phyloP scores from a whole-genome alignment of 208 protist genomes.

The Kentomonas sorsogonicus region DNA sequence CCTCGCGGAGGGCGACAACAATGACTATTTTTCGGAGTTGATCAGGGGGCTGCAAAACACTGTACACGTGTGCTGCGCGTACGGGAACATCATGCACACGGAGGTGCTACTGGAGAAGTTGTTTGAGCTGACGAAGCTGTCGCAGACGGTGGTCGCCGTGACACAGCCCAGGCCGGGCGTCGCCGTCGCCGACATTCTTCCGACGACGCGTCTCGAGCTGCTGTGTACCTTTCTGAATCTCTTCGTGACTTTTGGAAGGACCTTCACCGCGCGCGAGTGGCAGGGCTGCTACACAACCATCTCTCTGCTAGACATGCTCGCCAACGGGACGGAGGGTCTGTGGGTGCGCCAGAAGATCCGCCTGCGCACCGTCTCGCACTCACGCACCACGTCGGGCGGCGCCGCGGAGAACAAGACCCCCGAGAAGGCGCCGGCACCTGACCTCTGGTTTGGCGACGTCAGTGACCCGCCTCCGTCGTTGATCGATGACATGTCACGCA shows the following conservation, averaged over 20 bases:
- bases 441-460: constrained; percentile 76
- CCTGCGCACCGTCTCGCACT: neutral
- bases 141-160: constrained; percentile 36
- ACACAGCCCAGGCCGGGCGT: constrained; percentile 22
- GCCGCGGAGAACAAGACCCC: neutral
- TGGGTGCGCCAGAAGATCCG: constrained; percentile 42
- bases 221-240: constrained; percentile 56
- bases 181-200: constrained; percentile 30
- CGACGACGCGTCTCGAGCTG: constrained; percentile 54
- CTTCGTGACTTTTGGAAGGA: constrained; percentile 53
- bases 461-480: constrained; percentile 41
- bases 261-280: constrained; percentile 58
- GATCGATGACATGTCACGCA: constrained; percentile 22
- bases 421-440: constrained; percentile 10
- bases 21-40: constrained; percentile 42
- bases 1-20: constrained; percentile 37
- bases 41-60: constrained; percentile 56
- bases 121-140: constrained; percentile 58
- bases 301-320: constrained; percentile 69
- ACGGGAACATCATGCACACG: constrained; percentile 59
- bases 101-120: constrained; percentile 61
- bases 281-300: constrained; percentile 59
- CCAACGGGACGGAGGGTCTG: constrained; percentile 74
- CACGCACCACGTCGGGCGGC: neutral
- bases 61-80: constrained; percentile 67